Evolutionary conservation across 495 filamentous ascomycete genomes (phyloP).

Genomic region (Glonium stellatum): DNA sequence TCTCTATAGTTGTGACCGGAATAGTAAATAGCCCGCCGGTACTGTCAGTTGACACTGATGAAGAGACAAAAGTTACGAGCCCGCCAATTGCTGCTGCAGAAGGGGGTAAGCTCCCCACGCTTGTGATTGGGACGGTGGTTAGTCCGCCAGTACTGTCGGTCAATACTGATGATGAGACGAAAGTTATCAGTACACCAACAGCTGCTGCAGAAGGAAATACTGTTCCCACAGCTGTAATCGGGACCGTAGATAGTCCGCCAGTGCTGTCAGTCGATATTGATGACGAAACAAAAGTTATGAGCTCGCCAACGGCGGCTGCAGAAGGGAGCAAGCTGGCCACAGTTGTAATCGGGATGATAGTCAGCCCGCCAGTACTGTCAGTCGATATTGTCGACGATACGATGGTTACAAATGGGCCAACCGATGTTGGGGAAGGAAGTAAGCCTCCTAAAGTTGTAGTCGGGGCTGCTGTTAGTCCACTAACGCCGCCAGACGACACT

Average conservation of each 20-base stretch:
- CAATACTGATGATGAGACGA: too few species aligned
- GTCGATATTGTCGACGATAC: background rate
- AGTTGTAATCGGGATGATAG: background rate
- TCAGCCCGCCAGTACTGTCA: background rate
- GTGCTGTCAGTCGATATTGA: too few species aligned
- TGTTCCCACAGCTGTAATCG: too few species aligned
- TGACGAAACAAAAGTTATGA: too few species aligned
- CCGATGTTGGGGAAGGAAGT: background rate
- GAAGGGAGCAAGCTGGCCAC: too few species aligned
- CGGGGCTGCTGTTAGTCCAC: background rate
- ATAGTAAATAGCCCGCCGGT: background rate
- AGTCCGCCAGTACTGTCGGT: background rate
- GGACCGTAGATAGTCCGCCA: background rate
- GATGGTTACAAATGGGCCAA: background rate
- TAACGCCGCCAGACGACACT: background rate
- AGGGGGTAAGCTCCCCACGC: background rate
- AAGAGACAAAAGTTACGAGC: background rate
- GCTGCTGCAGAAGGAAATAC: too few species aligned
- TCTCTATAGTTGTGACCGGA: background rate
- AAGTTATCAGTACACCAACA: too few species aligned
- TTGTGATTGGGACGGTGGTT: background rate
- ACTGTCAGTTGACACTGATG: background rate
- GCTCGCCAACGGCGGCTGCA: too few species aligned
- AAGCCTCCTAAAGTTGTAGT: background rate
- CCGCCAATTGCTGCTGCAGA: too few species aligned